These are phyloP conservation scores for Schrenkiella parvula DNA, from an alignment of 345 rosid genomes.

Conservation along the genomic window DNA sequence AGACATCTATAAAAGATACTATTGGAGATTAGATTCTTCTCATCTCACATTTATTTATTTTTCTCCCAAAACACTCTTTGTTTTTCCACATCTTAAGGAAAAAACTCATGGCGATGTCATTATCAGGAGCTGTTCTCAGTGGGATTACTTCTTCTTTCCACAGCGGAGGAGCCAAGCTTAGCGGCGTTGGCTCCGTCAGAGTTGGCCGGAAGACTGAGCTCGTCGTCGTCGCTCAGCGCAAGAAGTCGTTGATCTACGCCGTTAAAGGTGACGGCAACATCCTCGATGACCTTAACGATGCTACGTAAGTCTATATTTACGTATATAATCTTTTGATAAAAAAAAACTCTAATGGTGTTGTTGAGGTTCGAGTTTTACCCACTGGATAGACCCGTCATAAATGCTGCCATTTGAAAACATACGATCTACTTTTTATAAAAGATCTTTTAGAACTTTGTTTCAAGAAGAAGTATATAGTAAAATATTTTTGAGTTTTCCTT, in stretches of 20 bases:
- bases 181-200: background rate
- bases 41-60: constrained; percentile 21
- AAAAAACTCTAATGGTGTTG: too few species aligned
- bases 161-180: background rate
- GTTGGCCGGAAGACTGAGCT: constrained; percentile 14
- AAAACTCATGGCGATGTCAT: constrained; percentile 21
- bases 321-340: too few species aligned
- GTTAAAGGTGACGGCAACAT: constrained; percentile 22
- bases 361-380: too few species aligned
- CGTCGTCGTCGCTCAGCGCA: constrained; percentile 18
- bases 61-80: too few species aligned
- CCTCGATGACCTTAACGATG: constrained; percentile 27
- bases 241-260: constrained; percentile 27
- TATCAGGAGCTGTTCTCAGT: constrained; percentile 25
- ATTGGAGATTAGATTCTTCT: background rate
- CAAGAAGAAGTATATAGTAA: too few species aligned
- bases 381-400: too few species aligned
- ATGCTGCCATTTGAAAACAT: too few species aligned
- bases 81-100: background rate
- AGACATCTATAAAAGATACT: constrained; percentile 15
- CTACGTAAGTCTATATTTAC: constrained; percentile 25
- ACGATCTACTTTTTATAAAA: too few species aligned
- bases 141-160: constrained; percentile 16
- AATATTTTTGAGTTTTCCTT: too few species aligned
- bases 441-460: background rate